A percentile compares a stretch with the other conserved stretches of the same genome.
Evolutionary conservation across 2,329 filamentous ascomycete species (phyloP).

Genomic region (Aspergillus aculeatus): DNA sequence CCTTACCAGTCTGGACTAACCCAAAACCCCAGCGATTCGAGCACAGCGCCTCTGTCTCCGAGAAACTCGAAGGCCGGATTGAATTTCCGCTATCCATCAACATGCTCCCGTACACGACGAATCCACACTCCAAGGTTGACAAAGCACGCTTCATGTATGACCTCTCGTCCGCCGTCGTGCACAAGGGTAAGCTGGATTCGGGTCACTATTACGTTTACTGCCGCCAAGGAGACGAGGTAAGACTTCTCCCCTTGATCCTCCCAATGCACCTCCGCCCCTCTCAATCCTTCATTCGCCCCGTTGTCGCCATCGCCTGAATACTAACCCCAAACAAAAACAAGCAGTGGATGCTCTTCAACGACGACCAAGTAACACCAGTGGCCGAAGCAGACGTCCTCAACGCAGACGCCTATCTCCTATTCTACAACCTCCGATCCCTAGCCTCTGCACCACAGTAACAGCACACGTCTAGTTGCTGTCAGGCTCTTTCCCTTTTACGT

Average conservation of each 20-base stretch:
- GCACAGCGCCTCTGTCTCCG: slow-evolving; percentile 70
- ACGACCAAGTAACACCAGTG: slow-evolving; percentile 85
- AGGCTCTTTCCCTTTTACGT: too few relatives aligned
- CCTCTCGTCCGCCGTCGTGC: slow-evolving; percentile 83
- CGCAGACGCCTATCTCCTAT: slow-evolving; percentile 85
- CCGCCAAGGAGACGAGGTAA: slow-evolving; percentile 69
- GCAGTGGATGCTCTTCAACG: slow-evolving; percentile 94
- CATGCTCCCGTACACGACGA: slow-evolving; percentile 84
- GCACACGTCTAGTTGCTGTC: background rate
- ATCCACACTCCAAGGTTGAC: slow-evolving; percentile 45
- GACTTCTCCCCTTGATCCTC: slow-evolving; percentile 15
- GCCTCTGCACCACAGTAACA: slow-evolving; percentile 13
- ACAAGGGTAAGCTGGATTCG: slow-evolving; percentile 88
- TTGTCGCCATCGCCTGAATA: background rate
- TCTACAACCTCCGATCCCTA: slow-evolving; percentile 60
- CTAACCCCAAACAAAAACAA: slow-evolving; percentile 14
- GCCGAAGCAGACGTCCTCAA: slow-evolving; percentile 79
- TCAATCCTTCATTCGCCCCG: background rate
- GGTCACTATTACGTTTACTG: slow-evolving; percentile 93
- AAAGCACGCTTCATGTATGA: slow-evolving; percentile 72
- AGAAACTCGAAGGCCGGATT: slow-evolving; percentile 85
- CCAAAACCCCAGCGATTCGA: slow-evolving; percentile 63
- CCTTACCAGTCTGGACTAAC: slow-evolving; percentile 6
- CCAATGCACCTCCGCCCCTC: too few relatives aligned
- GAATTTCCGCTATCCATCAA: slow-evolving; percentile 84